Evolutionary conservation across 2,329 filamentous ascomycete genomes (phyloP).

Genomic region (Fusarium guadeloupense): DNA sequence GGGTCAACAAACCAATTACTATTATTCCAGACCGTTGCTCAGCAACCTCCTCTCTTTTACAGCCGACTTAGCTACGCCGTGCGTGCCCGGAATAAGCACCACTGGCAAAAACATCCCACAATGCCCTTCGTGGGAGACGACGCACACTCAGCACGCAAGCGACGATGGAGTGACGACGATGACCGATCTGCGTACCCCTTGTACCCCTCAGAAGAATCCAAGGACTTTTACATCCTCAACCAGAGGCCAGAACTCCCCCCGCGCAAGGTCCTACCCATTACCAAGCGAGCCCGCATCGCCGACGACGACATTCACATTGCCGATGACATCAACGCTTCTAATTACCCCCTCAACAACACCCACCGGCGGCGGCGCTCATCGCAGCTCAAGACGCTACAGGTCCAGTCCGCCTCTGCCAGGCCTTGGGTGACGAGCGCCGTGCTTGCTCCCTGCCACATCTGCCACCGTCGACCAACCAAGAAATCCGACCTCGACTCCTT

Average conservation of each 20-base stretch:
- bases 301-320: conserved; percentile 36
- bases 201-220: conserved; percentile 40
- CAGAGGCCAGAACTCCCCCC: conserved; percentile 37
- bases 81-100: conserved; percentile 22
- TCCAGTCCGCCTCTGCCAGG: conserved; percentile 26
- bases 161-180: conserved; percentile 47
- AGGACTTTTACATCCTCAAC: conserved; percentile 43
- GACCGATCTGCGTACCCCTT: conserved; percentile 37
- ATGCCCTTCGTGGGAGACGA: conserved; percentile 51
- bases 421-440: conserved; percentile 34
- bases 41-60: neutral
- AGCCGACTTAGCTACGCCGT: conserved; percentile 21
- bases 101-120: conserved; percentile 29
- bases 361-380: conserved; percentile 43
- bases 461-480: conserved; percentile 70
- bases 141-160: conserved; percentile 47
- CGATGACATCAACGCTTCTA: conserved; percentile 18
- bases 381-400: conserved; percentile 37
- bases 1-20: neutral
- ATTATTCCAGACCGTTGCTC: neutral
- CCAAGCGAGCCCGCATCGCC: conserved; percentile 46
- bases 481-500: conserved; percentile 73
- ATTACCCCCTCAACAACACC: conserved; percentile 4
- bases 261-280: conserved; percentile 46
- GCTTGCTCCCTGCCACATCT: conserved; percentile 71